Base-by-base conservation (phyloP, 305 asterid genomes). In the Caryopteris hybrid region DNA sequence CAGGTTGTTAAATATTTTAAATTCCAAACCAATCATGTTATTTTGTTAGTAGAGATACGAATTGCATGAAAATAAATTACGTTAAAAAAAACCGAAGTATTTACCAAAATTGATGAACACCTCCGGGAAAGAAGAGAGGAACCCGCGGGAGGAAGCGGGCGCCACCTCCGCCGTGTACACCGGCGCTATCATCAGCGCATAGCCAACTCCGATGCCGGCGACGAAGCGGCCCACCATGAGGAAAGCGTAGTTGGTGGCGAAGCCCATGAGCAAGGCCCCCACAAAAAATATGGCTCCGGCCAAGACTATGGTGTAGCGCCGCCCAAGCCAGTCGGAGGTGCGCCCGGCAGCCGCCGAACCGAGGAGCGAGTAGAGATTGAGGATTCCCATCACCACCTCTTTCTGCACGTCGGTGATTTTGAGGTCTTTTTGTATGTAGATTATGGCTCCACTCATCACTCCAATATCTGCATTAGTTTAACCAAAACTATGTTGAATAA, bases 161-260 rank as follows among this genome's bases (percentile, higher is more conserved):
- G 95, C 76, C 33, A 90, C 83, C 84, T 90, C 95, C 2, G 95
- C 90, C 47, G 97, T 83, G 86, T 90, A 90, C 4, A 90, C 91
- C 16, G 96, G 95, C 27, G 96, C 95, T 0, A 90, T 84, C 86
- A 87, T 84, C 53, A 85, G 84, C 4, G 91, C 92, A 16, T 81
- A 90, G 5, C 96, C 96, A 33, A 90, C 91, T 0, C 93, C 96
- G 7, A 87, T 74, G 3, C 96, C 95, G 68, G 88, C 91, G 2
- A 87, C 84, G 21, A 90, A 90, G 14, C 93, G 83, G 18, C 91
- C 95, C 0, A 71, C 82, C 96, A 87, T 87, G 61, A 90, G 87
- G 75, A 86, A 90, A 18, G 80, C 70, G 73, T 88, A 90, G 81
- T 64, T 79, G 54, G 91, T 79, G 33, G 97, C 86, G 56, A 90